These are phyloP conservation scores for Moricandia moricandioides DNA, from an alignment of 345 rosid species.

Conservation along the genomic window DNA sequence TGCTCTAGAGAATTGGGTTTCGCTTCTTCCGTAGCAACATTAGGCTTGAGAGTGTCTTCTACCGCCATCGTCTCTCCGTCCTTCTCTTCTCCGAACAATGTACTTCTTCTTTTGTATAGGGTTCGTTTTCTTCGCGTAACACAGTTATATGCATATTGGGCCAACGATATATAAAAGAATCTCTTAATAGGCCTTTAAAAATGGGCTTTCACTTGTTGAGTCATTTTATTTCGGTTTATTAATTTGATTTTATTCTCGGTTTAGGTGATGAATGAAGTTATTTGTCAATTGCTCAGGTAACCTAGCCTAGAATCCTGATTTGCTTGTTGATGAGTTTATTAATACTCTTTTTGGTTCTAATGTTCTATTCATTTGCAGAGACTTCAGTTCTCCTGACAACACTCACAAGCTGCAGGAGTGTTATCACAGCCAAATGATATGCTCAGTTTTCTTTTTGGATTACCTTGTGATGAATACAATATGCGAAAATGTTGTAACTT, in stretches of 20 bases:
- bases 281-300: not conserved
- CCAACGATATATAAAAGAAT: too few relatives aligned
- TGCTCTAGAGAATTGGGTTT: slow-evolving; percentile 37
- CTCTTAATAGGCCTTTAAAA: too few relatives aligned
- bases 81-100: not conserved
- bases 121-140: too few relatives aligned
- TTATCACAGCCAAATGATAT: slow-evolving; percentile 9
- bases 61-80: slow-evolving; percentile 34
- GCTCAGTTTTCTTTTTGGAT: not conserved
- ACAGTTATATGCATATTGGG: too few relatives aligned
- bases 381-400: not conserved
- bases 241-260: not conserved
- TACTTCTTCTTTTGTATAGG: too few relatives aligned
- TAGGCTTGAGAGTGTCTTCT: slow-evolving; percentile 37
- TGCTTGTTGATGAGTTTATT: not conserved
- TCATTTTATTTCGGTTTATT: too few relatives aligned
- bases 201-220: too few relatives aligned
- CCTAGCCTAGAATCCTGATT: not conserved
- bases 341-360: not conserved
- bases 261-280: too few relatives aligned
- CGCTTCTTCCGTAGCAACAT: slow-evolving; percentile 23
- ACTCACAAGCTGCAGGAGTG: not conserved
- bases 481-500: not conserved
- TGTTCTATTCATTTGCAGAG: slow-evolving; percentile 10
- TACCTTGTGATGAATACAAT: too few relatives aligned